A percentile compares a stretch with the other conserved stretches of the same genome.
phyloP scores from a whole-genome alignment of 2,329 filamentous ascomycete genomes.

The Penicillium sp. region DNA sequence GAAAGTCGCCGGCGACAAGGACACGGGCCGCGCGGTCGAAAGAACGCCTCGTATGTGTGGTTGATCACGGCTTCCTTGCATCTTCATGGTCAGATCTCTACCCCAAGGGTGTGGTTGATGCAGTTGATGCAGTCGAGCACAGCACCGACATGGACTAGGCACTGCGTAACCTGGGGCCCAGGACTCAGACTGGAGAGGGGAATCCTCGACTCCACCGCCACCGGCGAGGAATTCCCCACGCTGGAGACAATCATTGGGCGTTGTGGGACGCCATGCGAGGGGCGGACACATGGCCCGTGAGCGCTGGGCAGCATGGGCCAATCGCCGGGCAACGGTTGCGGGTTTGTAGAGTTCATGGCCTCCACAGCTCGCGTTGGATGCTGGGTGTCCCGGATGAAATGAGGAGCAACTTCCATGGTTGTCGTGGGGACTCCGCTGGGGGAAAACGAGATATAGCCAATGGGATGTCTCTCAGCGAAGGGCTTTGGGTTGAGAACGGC shows the following conservation, averaged over 20 bases:
- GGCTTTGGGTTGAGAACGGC: not conserved
- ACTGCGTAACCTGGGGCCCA: not conserved
- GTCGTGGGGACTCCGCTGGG: constrained; percentile 15
- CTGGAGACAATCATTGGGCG: constrained; percentile 19
- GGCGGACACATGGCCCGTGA: constrained; percentile 32
- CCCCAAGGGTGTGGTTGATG: too few species aligned
- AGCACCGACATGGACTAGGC: not conserved
- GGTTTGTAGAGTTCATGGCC: constrained; percentile 8
- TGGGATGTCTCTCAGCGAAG: not conserved
- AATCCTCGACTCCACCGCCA: constrained; percentile 24
- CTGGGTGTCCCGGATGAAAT: constrained; percentile 3
- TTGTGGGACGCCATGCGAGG: constrained; percentile 29
- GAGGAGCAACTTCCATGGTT: constrained; percentile 16
- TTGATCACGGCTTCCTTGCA: constrained; percentile 2
- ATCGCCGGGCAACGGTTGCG: constrained; percentile 12
- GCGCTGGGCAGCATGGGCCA: constrained; percentile 10
- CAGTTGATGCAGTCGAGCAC: not conserved
- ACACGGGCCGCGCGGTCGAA: constrained; percentile 4
- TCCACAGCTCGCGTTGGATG: constrained; percentile 6
- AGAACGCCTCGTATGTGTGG: constrained; percentile 1
- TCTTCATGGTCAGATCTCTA: constrained; percentile 7
- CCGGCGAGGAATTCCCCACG: constrained; percentile 18
- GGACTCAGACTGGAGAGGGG: constrained; percentile 14
- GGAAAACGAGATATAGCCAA: constrained; percentile 11
- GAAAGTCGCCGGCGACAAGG: not conserved